Percentiles rank a stretch among this genome's conserved stretches.
These are phyloP conservation scores for Pseudohalonectria lignicola DNA, from an alignment of 2,329 filamentous ascomycete genomes.

Conservation along the genomic window DNA sequence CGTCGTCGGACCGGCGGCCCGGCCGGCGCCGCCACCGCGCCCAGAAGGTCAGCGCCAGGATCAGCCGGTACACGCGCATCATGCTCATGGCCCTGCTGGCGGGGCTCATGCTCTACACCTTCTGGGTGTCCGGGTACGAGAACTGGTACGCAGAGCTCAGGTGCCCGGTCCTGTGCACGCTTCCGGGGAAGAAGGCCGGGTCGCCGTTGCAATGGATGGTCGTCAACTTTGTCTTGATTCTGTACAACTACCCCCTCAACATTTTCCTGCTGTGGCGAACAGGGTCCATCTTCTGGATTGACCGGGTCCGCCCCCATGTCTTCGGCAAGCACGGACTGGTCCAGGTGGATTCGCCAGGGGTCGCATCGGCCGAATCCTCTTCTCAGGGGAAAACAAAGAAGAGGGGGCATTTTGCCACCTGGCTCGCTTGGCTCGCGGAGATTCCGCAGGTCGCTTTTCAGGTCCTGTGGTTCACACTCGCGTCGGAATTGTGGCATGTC, in stretches of 20 bases:
- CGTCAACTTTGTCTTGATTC: not conserved
- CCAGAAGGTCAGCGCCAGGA: not conserved
- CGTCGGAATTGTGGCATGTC: constrained; percentile 1
- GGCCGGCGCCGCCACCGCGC: not conserved
- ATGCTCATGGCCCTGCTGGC: not conserved
- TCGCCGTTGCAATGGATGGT: constrained; percentile 1
- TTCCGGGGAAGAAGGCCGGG: not conserved
- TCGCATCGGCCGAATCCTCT: not conserved
- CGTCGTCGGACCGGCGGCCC: not conserved
- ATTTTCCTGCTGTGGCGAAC: not conserved
- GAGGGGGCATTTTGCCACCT: not conserved
- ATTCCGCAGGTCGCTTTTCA: not conserved
- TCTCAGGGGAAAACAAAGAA: no score
- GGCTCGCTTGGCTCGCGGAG: not conserved
- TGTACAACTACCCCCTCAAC: not conserved
- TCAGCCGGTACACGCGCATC: not conserved
- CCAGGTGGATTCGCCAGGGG: not conserved
- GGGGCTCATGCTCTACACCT: not conserved
- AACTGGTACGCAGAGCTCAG: not conserved
- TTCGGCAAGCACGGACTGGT: not conserved
- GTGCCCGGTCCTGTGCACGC: not conserved
- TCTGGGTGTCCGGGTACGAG: not conserved
- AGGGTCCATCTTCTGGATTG: not conserved
- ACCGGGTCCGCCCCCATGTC: not conserved
- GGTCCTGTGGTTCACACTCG: not conserved